phyloP scores from a whole-genome alignment of 495 filamentous ascomycete species.

The Hypoxylon fuscum region DNA sequence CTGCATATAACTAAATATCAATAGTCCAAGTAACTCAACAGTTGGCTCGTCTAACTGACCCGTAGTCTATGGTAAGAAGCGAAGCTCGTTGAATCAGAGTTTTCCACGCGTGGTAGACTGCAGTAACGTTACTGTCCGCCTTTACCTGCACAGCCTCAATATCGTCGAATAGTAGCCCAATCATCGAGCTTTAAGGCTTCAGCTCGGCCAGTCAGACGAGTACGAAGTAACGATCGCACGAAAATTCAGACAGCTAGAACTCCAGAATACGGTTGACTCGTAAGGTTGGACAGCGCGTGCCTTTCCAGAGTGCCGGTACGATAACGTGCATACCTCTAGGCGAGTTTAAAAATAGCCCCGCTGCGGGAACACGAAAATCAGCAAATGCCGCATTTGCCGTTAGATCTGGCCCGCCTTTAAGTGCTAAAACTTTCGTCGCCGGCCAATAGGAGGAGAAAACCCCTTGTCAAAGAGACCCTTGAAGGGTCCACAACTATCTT shows the following conservation, averaged over 20 bases:
- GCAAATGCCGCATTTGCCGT: conserved; percentile 18
- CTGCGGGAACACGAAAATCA: conserved; percentile 20
- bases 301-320: conserved; percentile 29
- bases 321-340: conserved; percentile 24
- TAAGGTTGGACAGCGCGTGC: conserved; percentile 14
- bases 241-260: not conserved
- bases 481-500: conserved; percentile 3
- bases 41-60: no score
- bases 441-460: conserved; percentile 6
- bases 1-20: no score
- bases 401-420: conserved; percentile 7
- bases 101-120: not conserved
- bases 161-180: conserved; percentile 12
- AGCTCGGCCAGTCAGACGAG: conserved; percentile 6
- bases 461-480: conserved; percentile 1
- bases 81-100: conserved; percentile 6
- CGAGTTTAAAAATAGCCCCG: conserved; percentile 27
- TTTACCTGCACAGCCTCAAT: conserved; percentile 14
- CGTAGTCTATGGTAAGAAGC: not conserved
- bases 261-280: conserved; percentile 2
- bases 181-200: conserved; percentile 1
- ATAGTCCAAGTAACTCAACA: no score
- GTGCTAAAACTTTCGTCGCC: not conserved
- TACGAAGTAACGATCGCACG: not conserved
- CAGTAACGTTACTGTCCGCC: conserved; percentile 32